A percentile compares a stretch with the other conserved stretches of the same genome.
Evolutionary conservation across 768 basidiomycete species (phyloP).

Genomic region (Phanerochaete sordida): DNA sequence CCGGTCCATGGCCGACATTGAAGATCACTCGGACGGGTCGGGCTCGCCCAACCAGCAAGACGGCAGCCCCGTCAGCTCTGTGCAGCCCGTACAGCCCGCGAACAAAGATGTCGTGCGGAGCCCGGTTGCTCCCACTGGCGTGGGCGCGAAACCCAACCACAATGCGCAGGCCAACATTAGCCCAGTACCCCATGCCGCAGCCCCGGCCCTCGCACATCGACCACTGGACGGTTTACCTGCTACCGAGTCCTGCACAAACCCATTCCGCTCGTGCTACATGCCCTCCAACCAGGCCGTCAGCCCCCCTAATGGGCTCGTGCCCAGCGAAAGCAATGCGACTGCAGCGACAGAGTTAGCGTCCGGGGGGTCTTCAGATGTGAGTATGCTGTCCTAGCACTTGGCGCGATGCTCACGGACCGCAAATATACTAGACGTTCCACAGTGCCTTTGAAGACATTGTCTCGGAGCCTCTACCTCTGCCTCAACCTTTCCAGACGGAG

Average conservation of each 20-base stretch:
- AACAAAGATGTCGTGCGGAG: not conserved
- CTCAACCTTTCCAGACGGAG: not conserved
- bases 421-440: not conserved
- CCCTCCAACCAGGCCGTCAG: not conserved
- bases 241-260: not conserved
- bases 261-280: not conserved
- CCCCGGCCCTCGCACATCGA: not conserved
- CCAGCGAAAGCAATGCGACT: not conserved
- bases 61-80: not conserved
- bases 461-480: not conserved
- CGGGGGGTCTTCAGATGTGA: not conserved
- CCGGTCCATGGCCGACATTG: constrained; percentile 9
- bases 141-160: not conserved
- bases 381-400: not conserved
- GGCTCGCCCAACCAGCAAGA: constrained; percentile 1
- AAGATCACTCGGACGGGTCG: constrained; percentile 10
- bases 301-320: not conserved
- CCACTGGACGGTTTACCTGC: not conserved
- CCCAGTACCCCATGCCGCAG: not conserved
- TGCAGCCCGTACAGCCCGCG: not conserved
- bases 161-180: not conserved
- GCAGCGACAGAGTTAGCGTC: not conserved
- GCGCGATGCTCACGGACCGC: not conserved
- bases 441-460: not conserved
- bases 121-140: not conserved